Evolutionary conservation across 1,284 basidiomycete genomes (phyloP), one percentile per base, ranked within the genome.

Genomic region (Apiotrichum porosum): DNA sequence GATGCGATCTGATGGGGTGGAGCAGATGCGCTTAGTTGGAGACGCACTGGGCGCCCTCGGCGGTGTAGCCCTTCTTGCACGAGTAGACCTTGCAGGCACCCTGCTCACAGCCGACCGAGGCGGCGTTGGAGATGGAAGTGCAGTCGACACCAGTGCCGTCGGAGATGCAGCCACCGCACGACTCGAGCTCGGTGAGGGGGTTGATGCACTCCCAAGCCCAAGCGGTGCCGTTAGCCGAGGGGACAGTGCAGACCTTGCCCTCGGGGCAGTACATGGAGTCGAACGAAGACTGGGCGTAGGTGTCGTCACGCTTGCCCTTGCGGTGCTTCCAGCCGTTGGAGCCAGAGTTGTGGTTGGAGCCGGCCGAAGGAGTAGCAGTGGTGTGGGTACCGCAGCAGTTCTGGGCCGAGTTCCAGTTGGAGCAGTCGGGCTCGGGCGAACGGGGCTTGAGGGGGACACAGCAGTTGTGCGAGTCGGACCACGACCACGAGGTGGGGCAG

Each of bases 121-220:
- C 78, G n/a, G 78, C 80, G 54, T 81, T 79, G 28, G 73, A 55
- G 54, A 88, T 85, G 28, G 76, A 67, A 26, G 81, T 82, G 73
- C 86, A 89, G 68, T 89, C 83, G 61, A 80, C 74, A 26, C 86
- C 86, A 43, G 77, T 66, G 28, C 82, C 81, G 23, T 77, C 71
- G 9, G 80, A 78, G 5, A 79, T 71, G 65, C 86, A 89, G 35
- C 87, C 87, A 61, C 86, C 86, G 68, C 86, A 89, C 40, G 60
- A 68, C 44, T 74, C 69, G 49, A 75, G 62, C 41, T 75, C 70
- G 26, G 61, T 61, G 14, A 51, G 42, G 33, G 61, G 62, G 61
- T 76, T 72, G 59, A 76, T 53, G 58, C 75, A 76, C 56, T 75
- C 72, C 65, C 66, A 75, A 9, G 62, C 33, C 63, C 62, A 69